Conservation (phyloP, 2,329 filamentous ascomycete species). For the Venturia aucupariae region DNA sequence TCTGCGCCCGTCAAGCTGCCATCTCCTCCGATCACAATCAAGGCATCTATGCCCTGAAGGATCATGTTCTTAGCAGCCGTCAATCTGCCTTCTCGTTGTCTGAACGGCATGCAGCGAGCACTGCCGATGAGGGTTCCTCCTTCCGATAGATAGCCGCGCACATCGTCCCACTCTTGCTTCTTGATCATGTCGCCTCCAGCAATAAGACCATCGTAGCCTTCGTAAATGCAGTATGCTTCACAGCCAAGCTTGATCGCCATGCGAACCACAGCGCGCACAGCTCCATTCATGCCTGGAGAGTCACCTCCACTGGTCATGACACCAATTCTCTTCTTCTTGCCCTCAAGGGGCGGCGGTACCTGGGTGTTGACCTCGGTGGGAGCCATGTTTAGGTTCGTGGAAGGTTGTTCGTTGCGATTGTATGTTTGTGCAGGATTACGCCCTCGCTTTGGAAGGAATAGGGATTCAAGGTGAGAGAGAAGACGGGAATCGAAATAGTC, state of each 20-base stretch:
- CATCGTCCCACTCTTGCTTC: slow-evolving; percentile 84
- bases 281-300: slow-evolving; percentile 89
- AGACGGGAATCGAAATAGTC: background rate
- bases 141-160: slow-evolving; percentile 86
- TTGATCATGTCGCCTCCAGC: slow-evolving; percentile 80
- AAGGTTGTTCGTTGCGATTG: background rate
- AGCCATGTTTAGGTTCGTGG: background rate
- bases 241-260: slow-evolving; percentile 71
- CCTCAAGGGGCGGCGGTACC: slow-evolving; percentile 13
- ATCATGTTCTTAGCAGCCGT: slow-evolving; percentile 83
- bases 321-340: slow-evolving; percentile 59
- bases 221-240: slow-evolving; percentile 51
- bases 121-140: slow-evolving; percentile 95
- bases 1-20: slow-evolving; percentile 94
- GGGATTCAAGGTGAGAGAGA: background rate
- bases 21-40: slow-evolving; percentile 95
- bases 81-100: slow-evolving; percentile 74
- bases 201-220: slow-evolving; percentile 93
- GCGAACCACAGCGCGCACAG: slow-evolving; percentile 81
- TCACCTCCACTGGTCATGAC: slow-evolving; percentile 94
- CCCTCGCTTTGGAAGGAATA: background rate
- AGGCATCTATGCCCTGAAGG: slow-evolving; percentile 81
- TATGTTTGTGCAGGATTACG: background rate
- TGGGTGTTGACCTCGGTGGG: background rate
- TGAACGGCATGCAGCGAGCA: slow-evolving; percentile 85